These are phyloP conservation scores for Talaromyces sp. DNA, from an alignment of 2,329 filamentous ascomycete species.

Conservation along the genomic window DNA sequence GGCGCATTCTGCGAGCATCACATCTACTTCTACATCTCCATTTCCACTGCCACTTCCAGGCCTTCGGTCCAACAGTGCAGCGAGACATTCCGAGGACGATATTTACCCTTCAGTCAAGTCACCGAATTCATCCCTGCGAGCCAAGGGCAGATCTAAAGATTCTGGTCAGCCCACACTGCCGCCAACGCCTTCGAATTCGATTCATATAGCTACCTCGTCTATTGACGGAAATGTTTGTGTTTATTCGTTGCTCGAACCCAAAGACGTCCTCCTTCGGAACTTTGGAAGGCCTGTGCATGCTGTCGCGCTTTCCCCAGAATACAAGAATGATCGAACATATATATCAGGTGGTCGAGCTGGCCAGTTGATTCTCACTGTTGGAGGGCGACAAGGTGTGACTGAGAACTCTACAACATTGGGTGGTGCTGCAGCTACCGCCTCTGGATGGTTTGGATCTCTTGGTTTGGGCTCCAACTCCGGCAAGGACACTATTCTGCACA, in stretches of 20 bases:
- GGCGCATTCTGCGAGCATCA: conserved; percentile 88
- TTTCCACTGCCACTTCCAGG: conserved; percentile 60
- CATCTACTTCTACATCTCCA: conserved; percentile 84
- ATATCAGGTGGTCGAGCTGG: conserved; percentile 87
- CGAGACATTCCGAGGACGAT: conserved; percentile 28
- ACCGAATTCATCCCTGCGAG: conserved; percentile 26
- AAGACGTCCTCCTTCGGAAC: conserved; percentile 86
- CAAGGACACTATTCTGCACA: conserved; percentile 82
- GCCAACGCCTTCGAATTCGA: conserved; percentile 78
- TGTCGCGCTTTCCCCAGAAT: conserved; percentile 91
- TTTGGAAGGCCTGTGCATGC: conserved; percentile 90
- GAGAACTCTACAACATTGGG: conserved; percentile 79
- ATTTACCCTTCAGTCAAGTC: conserved; percentile 18
- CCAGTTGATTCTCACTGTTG: conserved; percentile 78
- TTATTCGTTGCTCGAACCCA: conserved; percentile 77
- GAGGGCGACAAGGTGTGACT: conserved; percentile 72
- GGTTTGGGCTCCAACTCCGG: conserved; percentile 73
- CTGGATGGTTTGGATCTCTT: conserved; percentile 87
- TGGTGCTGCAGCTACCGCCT: conserved; percentile 69
- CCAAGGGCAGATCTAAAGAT: conserved; percentile 24
- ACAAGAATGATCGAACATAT: conserved; percentile 82
- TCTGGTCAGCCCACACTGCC: conserved; percentile 47
- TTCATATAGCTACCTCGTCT: conserved; percentile 89
- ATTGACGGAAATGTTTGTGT: conserved; percentile 95
- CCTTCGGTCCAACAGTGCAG: conserved; percentile 33